Evolutionary conservation across 805 yeast species (phyloP), one percentile per base, ranked within the genome.

Genomic region (Ogataea paraovalis): DNA sequence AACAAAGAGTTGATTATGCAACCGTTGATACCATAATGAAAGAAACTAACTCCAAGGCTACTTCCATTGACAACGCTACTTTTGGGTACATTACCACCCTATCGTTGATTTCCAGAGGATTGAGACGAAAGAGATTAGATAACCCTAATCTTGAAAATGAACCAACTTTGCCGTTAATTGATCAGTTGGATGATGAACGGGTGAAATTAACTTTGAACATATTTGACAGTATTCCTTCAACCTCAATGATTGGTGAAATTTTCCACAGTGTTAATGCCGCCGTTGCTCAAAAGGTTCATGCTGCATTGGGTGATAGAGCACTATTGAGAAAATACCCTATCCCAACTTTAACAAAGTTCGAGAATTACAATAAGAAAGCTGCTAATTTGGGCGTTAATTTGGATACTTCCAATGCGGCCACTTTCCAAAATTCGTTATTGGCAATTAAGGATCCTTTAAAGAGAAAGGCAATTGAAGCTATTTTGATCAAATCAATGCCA

Each of bases 281-380:
- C 1, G 82, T 94, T 46, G 99, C 98, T 1, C 87, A 88, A 53
- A 81, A 78, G 57, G 69, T 85, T 14, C 85, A 85, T 58, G 80
- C 92, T 1, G 78, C 76, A 3, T 71, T 92, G 36, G 97, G 97
- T 0, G 90, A 85, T 54, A 67, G 73, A 44, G 87, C 98, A 0
- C 78, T 94, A 40, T 77, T 94, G 59, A 84, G 98, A 67, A 85
- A 95, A 61, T 96, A 91, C 56, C 76, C 87, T 2, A 79, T 85
- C 53, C 99, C 99, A 22, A 81, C 92, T 3, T 70, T 84, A 48
- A 84, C 83, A 32, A 87, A 90, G 60, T 73, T 92, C 67, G 94
- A 87, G 59, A 78, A 85, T 2, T 86, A 94, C 63, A 80, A 83
- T 44, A 77, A 81, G 53, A 86, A 84, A 57, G 82, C 91, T 28